Conservation (phyloP, 2,329 filamentous ascomycete species). For the Talaromyces sp. region DNA sequence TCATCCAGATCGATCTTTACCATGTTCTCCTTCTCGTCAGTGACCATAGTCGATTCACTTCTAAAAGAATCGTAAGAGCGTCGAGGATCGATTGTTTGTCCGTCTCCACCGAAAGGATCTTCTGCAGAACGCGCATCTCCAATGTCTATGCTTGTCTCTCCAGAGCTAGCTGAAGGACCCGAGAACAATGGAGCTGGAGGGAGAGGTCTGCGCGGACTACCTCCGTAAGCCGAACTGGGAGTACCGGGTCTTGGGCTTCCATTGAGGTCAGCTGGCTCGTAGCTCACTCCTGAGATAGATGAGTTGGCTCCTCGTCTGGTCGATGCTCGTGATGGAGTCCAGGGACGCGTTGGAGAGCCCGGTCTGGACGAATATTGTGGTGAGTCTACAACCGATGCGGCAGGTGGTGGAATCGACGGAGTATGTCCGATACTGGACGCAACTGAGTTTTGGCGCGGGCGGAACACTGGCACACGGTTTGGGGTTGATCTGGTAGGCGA, state of each 20-base stretch:
- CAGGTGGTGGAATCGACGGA: constrained; percentile 42
- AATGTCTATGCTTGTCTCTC: constrained; percentile 47
- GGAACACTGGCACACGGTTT: constrained; percentile 29
- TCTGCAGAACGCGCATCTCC: constrained; percentile 64
- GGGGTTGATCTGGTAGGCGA: constrained; percentile 16
- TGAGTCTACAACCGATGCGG: constrained; percentile 32
- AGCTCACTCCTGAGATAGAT: constrained; percentile 59
- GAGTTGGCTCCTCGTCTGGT: constrained; percentile 38
- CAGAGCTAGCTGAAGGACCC: constrained; percentile 44
- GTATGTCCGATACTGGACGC: constrained; percentile 41
- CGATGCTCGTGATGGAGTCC: constrained; percentile 59
- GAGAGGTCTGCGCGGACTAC: constrained; percentile 79
- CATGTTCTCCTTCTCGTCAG: constrained; percentile 49
- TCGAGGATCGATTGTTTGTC: constrained; percentile 45
- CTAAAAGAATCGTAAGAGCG: constrained; percentile 63
- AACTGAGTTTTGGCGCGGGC: constrained; percentile 31
- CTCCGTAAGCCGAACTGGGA: constrained; percentile 81
- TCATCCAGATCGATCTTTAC: constrained; percentile 46
- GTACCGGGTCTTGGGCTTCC: constrained; percentile 88
- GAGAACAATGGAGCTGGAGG: constrained; percentile 86
- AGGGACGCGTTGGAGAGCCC: constrained; percentile 48
- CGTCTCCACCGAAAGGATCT: constrained; percentile 66
- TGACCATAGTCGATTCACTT: constrained; percentile 57
- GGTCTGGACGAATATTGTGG: constrained; percentile 39
- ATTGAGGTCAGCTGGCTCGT: constrained; percentile 84